Evolutionary conservation across 345 rosid genomes (phyloP), one percentile per base, ranked within the genome.

Genomic region (Populus alba): DNA sequence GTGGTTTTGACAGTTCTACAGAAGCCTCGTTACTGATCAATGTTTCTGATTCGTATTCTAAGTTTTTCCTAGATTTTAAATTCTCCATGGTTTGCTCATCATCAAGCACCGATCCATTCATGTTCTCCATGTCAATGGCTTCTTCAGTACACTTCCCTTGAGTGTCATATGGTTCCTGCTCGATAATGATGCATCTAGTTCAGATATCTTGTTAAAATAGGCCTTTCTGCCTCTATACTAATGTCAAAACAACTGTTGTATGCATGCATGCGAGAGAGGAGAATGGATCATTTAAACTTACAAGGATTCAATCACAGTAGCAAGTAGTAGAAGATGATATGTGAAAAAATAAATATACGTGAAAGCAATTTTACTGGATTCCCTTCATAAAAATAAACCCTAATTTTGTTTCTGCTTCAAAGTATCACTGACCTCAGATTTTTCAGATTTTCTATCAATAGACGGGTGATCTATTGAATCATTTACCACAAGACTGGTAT

Each of bases 401-500:
- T 18, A 37, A 38, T 7, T 38, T 66, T 70, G 22, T 25, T n/a
- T 39, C 49, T 27, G 39, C 38, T 73, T 68, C 39, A 51, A 2
- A 23, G 25, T 8, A 45, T 23, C 66, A 82, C 88, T 75, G 47
- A 87, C 87, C 87, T 80, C 70, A 2, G 77, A 62, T 71, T 35
- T 74, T 65, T 31, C 75, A 13, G 70, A 13, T 43, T 31, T 45
- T 67, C 67, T 70, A 29, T 55, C 62, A 13, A n/a, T 57, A 77
- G 74, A 57, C 49, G 45, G 53, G n/a, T 39, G 63, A 63, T 80
- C 73, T 43, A 67, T 5, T 16, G 80, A 71, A 76, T 38, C 80
- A 47, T 31, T 80, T 45, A 51, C 71, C 63, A 57, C 38, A 20
- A 76, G 66, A 25, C 73, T 80, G 70, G 69, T 66, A 79, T 78